Evolutionary conservation across 306 rosid species (phyloP), one percentile per base, ranked within the genome.

Genomic region (Casuarina equisetifolia): DNA sequence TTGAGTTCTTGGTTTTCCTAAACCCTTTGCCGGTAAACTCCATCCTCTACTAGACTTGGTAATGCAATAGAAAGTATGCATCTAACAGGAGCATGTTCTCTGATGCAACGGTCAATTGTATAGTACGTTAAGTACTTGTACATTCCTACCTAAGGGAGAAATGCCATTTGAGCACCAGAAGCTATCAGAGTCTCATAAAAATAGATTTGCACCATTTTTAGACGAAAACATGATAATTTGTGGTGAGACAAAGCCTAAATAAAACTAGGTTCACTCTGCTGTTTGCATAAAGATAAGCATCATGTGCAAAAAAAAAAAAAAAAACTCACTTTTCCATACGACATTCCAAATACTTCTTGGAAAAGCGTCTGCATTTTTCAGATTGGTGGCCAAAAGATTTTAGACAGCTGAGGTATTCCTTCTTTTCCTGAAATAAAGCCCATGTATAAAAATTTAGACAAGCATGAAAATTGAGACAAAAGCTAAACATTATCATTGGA

Each of bases 321-420:
- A 15, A 72, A 32, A 85, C 97, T 89, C 70, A 92, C 98, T 90
- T 94, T 69, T 90, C 90, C 98, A 92, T 94, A 12, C 95, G 98
- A 75, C 98, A 94, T 69, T 89, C 81, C 48, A 94, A 82, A 79
- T 94, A 94, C 77, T 84, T 88, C 83, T 92, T 94, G 0, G 98
- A 92, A 84, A 94, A 90, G 17, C 75, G 74, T 70, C 97, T 90
- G 80, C 97, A 94, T 79, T 84, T 88, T 57, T 94, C 97, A 81
- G 97, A 94, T 77, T 79, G 86, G 83, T 89, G 93, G 9, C 85
- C 84, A 1, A 82, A 88, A 71, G 92, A 77, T 80, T 94, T 94
- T 32, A 94, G 89, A 78, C 98, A 94, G 69, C 48, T 78, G 74
- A 95, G 86, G 83, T 92, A 95, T 78, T 92, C 94, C 57, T 82